Base-by-base conservation (phyloP, 2,329 filamentous ascomycete genomes). In the Sporothrix pallida region DNA sequence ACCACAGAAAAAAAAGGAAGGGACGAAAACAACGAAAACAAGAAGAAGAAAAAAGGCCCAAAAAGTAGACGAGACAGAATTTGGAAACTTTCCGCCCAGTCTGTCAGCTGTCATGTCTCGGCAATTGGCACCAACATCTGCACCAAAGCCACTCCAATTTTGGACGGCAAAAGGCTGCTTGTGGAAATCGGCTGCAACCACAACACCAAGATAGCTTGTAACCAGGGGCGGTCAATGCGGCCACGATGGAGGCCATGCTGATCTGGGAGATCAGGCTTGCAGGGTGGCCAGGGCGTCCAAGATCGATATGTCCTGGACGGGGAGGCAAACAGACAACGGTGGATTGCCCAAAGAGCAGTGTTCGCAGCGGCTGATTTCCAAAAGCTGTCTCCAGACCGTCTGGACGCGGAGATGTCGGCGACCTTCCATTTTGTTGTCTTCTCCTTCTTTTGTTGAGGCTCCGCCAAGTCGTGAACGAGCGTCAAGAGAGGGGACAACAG, bases 81-180 rank as follows among this genome's bases (percentile, higher is more conserved):
- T 37, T 37, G 52, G 20, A 23, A 56, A 56, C 12, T 23, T 37
- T 37, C 31, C 31, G 31, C 31, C 31, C 31, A 37, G 60, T 7
- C 37, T n/a, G 42, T 42, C 56, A 17, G 10, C 13, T 65, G 42
- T n/a, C 37, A 13, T 46, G 60, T 46, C 17, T 65, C 60, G 31
- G 37, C 37, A 65, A 46, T 23, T 46, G 60, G 60, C 12, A 2
- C 60, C 60, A 65, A 65, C 37, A 65, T 44, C 12, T 54, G n/a
- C 17, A 54, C 52, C 20, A 20, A 20, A 23, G 9, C 10, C 52
- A n/a, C 5, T 56, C 8, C 7, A 56, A 17, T 54, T 8, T 54
- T 17, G 52, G n/a, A 20, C 42, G 62, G 62, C 42, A 23, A 46
- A 20, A 63, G 5, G n/a, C 42, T 67, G 62, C 62, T 67, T 67